Percentiles rank a stretch among this genome's conserved stretches.
phyloP scores from a whole-genome alignment of 805 yeast species.

The Saitoella complicata region DNA sequence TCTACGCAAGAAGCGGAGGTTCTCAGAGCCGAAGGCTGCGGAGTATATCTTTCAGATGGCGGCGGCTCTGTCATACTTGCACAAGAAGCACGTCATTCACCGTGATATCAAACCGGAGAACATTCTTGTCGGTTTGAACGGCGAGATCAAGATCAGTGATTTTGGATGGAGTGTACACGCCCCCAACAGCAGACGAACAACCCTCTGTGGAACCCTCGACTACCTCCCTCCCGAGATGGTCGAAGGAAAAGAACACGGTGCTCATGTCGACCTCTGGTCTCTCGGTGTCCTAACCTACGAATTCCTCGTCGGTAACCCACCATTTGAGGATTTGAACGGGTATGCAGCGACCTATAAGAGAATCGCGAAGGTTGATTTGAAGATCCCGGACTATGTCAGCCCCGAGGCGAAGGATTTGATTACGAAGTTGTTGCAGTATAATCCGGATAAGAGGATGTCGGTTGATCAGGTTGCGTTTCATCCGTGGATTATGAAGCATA shows the following conservation, averaged over 20 bases:
- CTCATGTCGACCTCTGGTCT: slow-evolving; percentile 80
- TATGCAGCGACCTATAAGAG: slow-evolving; percentile 57
- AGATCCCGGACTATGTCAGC: slow-evolving; percentile 54
- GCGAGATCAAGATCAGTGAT: slow-evolving; percentile 71
- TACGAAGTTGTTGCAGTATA: slow-evolving; percentile 40
- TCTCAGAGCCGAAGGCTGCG: slow-evolving; percentile 17
- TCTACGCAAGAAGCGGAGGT: slow-evolving; percentile 47
- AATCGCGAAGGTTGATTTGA: slow-evolving; percentile 61
- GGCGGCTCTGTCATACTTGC: slow-evolving; percentile 60
- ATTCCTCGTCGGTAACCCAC: slow-evolving; percentile 75
- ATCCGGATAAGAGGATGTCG: slow-evolving; percentile 49
- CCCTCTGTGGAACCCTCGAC: slow-evolving; percentile 91
- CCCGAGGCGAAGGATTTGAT: slow-evolving; percentile 68
- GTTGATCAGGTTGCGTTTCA: slow-evolving; percentile 50
- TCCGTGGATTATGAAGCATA: slow-evolving; percentile 68
- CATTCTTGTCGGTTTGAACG: slow-evolving; percentile 59
- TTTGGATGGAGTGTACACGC: slow-evolving; percentile 91
- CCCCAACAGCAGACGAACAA: slow-evolving; percentile 40
- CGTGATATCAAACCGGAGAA: slow-evolving; percentile 93
- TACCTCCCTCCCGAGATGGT: slow-evolving; percentile 93
- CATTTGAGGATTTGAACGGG: slow-evolving; percentile 71
- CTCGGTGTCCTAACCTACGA: slow-evolving; percentile 78
- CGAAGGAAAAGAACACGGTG: slow-evolving; percentile 63
- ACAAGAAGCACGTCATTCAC: slow-evolving; percentile 66
- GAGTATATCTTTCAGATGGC: slow-evolving; percentile 67